Evolutionary conservation across 1,284 basidiomycete species (phyloP).

Genomic region (Sporisorium scitamineum): DNA sequence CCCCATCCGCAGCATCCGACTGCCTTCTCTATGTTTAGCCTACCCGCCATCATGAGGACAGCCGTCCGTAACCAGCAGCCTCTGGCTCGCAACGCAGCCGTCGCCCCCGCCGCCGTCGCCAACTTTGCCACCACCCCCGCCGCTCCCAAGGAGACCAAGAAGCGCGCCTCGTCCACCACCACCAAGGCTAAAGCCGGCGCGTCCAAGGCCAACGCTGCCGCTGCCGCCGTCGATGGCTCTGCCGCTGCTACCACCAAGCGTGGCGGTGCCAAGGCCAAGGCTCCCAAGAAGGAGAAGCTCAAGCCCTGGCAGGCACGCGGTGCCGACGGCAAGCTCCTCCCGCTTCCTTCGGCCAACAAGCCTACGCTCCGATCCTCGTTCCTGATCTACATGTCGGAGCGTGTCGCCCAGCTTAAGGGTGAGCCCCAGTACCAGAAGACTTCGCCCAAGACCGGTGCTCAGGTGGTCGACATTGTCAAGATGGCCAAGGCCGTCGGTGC

Average conservation of each 20-base stretch:
- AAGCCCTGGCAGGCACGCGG: slow-evolving; percentile 58
- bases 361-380: slow-evolving; percentile 58
- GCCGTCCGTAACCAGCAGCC: slow-evolving; percentile 41
- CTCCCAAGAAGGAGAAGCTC: slow-evolving; percentile 57
- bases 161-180: slow-evolving; percentile 47
- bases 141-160: slow-evolving; percentile 47
- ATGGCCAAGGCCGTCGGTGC: slow-evolving; percentile 49
- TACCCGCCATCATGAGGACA: slow-evolving; percentile 41
- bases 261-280: slow-evolving; percentile 42
- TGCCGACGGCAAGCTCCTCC: slow-evolving; percentile 60
- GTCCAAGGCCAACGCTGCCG: slow-evolving; percentile 21
- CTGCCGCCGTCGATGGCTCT: slow-evolving; percentile 21
- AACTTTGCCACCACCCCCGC: slow-evolving; percentile 37
- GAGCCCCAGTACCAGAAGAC: slow-evolving; percentile 51
- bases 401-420: slow-evolving; percentile 51
- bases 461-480: slow-evolving; percentile 56
- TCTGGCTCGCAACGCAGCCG: slow-evolving; percentile 33
- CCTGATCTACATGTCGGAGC: slow-evolving; percentile 60
- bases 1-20: slow-evolving; percentile 33
- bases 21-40: slow-evolving; percentile 42
- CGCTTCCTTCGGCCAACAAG: slow-evolving; percentile 63
- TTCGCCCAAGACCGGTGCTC: slow-evolving; percentile 49
- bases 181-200: slow-evolving; percentile 43
- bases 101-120: slow-evolving; percentile 33
- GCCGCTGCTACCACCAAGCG: slow-evolving; percentile 37